phyloP scores from a whole-genome alignment of 108 stramenopile genomes.

The Fragilariopsis cylindrus region DNA sequence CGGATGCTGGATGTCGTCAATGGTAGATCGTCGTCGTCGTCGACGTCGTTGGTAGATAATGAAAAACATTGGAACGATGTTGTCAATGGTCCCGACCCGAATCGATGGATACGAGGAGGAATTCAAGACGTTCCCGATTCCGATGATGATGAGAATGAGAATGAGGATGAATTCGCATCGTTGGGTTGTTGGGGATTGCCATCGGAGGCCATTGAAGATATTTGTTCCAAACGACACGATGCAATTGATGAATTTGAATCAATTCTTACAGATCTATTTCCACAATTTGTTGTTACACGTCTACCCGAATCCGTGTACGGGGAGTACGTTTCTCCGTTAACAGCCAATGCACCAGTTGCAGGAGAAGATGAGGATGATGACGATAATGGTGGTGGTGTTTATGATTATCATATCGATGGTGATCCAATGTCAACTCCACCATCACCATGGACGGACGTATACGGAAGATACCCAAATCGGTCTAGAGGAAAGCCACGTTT shows the following conservation, averaged over 20 bases:
- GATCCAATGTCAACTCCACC: slow-evolving; percentile 67
- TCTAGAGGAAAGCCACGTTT: slow-evolving; percentile 64
- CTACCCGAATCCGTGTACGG: slow-evolving; percentile 69
- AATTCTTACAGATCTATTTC: slow-evolving; percentile 48
- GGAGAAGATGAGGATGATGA: slow-evolving; percentile 61
- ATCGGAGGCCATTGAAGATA: slow-evolving; percentile 56
- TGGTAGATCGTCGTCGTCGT: slow-evolving; percentile 35
- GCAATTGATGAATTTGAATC: slow-evolving; percentile 61
- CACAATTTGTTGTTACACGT: slow-evolving; percentile 46
- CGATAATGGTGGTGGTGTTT: slow-evolving; percentile 64
- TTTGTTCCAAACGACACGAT: slow-evolving; percentile 57
- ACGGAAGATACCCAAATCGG: slow-evolving; percentile 70
- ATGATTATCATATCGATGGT: slow-evolving; percentile 72
- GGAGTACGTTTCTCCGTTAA: slow-evolving; percentile 58
- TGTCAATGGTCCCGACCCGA: slow-evolving; percentile 55
- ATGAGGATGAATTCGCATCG: slow-evolving; percentile 15
- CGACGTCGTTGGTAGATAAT: not conserved
- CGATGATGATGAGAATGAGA: slow-evolving; percentile 9
- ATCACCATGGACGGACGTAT: slow-evolving; percentile 68
- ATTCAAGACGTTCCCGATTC: slow-evolving; percentile 35
- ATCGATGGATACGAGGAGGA: slow-evolving; percentile 60
- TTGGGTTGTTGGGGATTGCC: slow-evolving; percentile 52
- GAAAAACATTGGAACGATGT: slow-evolving; percentile 37
- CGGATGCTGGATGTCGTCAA: slow-evolving; percentile 52
- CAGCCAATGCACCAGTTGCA: slow-evolving; percentile 68